Base-by-base conservation (phyloP, 2,329 filamentous ascomycete species). In the Sclerotinia spermophila region DNA sequence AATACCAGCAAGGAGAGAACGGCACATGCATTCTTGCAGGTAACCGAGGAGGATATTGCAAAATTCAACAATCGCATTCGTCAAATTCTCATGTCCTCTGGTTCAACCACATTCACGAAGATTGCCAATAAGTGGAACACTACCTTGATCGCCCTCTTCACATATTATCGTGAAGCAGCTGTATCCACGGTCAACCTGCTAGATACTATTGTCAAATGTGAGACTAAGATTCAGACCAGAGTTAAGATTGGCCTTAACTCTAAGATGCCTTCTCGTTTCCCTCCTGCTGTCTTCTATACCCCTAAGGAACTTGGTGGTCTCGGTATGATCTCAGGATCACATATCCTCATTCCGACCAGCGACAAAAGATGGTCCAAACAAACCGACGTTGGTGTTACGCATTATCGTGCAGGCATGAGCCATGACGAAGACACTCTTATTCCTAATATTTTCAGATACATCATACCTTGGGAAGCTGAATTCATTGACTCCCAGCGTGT, bases 101-200 rank as follows among this genome's bases (percentile, higher is more conserved):
- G 96, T n/a, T 97, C 93, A 7, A 99, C 96, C 0, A 99, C 96
- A 0, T 99, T 99, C 83, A 99, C 96, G 60, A 99, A 99, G 86
- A 99, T 99, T 78, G 96, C 96, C 61, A 99, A 99, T 83, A 99
- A 99, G 83, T 99, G 96, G 96, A 99, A 99, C 82, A 99, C 96
- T 0, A 96, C 93, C 1, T 82, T 99, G 75, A 99, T 99, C 78
- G 94, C 96, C 0, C 87, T 99, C 38, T 99, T 99, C 83, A 98
- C 96, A 0, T 99, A 99, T 82, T 99, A 99, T 80, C 93, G 96
- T 80, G 96, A 99, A 80, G 96, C 96, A 62, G 96, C 96, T 24
- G 95, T 98, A 1, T 97, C 95, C 0, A 99, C 96, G 0, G 93
- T 98, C 72, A 92, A 93, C 73, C 85, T 99, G 6, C 86, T 99